These are phyloP conservation scores for Porogramme epimiltina DNA, from an alignment of 1,284 basidiomycete genomes.

Conservation along the genomic window DNA sequence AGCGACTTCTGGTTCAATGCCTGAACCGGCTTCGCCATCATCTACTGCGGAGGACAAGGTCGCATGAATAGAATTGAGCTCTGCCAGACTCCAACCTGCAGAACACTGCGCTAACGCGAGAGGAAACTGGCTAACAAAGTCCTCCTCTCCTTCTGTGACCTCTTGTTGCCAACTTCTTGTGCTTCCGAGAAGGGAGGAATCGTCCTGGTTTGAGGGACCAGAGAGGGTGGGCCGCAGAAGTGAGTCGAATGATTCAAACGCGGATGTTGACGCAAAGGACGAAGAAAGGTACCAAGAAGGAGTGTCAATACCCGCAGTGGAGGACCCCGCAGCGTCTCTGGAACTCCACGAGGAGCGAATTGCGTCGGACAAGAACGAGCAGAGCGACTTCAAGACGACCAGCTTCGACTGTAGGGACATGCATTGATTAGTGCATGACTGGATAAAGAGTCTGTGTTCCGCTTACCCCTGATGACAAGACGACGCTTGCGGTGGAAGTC, in stretches of 20 bases:
- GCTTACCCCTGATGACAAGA: slow-evolving; percentile 64
- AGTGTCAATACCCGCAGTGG: slow-evolving; percentile 12
- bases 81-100: slow-evolving; percentile 39
- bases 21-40: slow-evolving; percentile 5
- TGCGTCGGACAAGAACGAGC: slow-evolving; percentile 26
- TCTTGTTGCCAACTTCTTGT: slow-evolving; percentile 22
- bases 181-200: too few relatives aligned
- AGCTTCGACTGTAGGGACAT: slow-evolving; percentile 47
- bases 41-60: slow-evolving; percentile 4
- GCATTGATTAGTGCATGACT: too few relatives aligned
- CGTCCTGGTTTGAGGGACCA: background rate
- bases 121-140: slow-evolving; percentile 25
- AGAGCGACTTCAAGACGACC: slow-evolving; percentile 30
- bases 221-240: slow-evolving; percentile 31
- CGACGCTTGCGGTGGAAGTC: slow-evolving; percentile 64
- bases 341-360: slow-evolving; percentile 11
- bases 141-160: slow-evolving; percentile 27
- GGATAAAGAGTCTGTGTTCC: background rate
- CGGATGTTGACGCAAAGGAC: slow-evolving; percentile 48
- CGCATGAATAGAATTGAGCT: slow-evolving; percentile 35
- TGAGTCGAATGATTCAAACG: slow-evolving; percentile 50
- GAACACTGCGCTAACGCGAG: slow-evolving; percentile 22
- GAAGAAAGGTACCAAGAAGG: slow-evolving; percentile 55
- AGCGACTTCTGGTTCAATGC: slow-evolving; percentile 18
- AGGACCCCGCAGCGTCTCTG: slow-evolving; percentile 8